Base-by-base conservation (phyloP, 2,329 filamentous ascomycete genomes). In the Raffaelea albimanens region DNA sequence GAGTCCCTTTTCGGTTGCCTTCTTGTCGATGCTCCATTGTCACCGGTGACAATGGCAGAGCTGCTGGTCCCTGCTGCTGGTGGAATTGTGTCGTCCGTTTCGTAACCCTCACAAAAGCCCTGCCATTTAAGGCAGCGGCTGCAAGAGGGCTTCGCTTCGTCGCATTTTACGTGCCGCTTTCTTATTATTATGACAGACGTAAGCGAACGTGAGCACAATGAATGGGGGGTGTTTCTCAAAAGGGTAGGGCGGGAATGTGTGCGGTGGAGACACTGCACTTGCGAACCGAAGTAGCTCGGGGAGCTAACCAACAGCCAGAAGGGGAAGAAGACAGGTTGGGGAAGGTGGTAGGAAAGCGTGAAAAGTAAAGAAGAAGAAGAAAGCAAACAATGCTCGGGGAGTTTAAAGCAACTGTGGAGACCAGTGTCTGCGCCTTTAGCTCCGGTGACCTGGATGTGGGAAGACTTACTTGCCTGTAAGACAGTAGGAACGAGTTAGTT, bases 71-170 rank as follows among this genome's bases (percentile, higher is more conserved):
- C 7, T 18, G 39, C 8, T 16, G 31, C 11, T 13, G 40, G 23
- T 19, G 45, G n/a, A 19, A 44, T 36, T 36, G 41, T 14, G 13
- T 33, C n/a, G 4, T 40, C 8, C 2, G 18, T 13, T 10, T 49
- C 50, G 44, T 62, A 62, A n/a, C 60, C 60, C 34, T 61, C 59
- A 45, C 60, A 62, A 43, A 55, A 55, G 21, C 60, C 53, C 40
- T 58, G 55, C 25, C 59, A 55, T 22, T 58, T 57, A 25, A 61
- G 54, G 45, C 61, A 63, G 42, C 58, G 56, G n/a, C 45, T 46
- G 46, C 61, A 63, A 8, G 52, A 51, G 1, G 59, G 59, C 45
- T 60, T 61, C 23, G 51, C 53, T 47, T 63, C 61, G 45, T 62
- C 61, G 41, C 39, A 58, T 53, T 48, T 57, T 25, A 55, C 52